Evolutionary conservation across 805 yeast species (phyloP), one percentile per base, ranked within the genome.

Genomic region (Saturnispora ahearnii): DNA sequence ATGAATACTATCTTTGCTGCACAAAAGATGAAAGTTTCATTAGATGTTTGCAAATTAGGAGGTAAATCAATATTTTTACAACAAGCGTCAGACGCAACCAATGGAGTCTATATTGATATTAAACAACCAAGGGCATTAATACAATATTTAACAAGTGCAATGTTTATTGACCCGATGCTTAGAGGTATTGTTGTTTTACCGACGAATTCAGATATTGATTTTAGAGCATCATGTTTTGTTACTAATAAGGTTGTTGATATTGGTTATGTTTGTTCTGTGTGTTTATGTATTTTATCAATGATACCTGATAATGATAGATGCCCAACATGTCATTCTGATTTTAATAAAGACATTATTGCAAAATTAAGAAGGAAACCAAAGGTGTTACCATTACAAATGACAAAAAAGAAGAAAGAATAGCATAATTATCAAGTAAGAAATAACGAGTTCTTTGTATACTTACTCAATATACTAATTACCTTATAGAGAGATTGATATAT

Each of bases 1-100:
- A 93, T 93, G 98, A 93, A 93, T 65, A 77, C 93, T 52, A 91
- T 93, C 30, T 93, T 93, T 68, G 91, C 97, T 0, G 96, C 98
- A 0, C 96, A 93, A 57, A 91, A 90, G 65, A 77, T 85, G 84
- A 83, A 81, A 58, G 79, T 90, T 15, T 85, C 96, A 2, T 81
- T 93, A 22, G 98, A 93, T 64, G 90, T 90, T 11, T 91, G 95
- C 53, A 89, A 90, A 60, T 69, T 93, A 29, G 84, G 84, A 0
- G 56, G 60, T 8, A 79, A 79, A 54, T 81, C 95, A 1, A 85
- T 95, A 2, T 91, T 89, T 62, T 69, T 93, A 53, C 98, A 93
- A 62, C 99, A 93, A 62, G 96, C 98, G 0, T 78, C 95, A 0
- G 99, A 93, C 67, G 88, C 96, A 8, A 91, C 99, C 0, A 79